Conservation (phyloP, 73 alveolate genomes). For the Tetrahymena borealis region DNA sequence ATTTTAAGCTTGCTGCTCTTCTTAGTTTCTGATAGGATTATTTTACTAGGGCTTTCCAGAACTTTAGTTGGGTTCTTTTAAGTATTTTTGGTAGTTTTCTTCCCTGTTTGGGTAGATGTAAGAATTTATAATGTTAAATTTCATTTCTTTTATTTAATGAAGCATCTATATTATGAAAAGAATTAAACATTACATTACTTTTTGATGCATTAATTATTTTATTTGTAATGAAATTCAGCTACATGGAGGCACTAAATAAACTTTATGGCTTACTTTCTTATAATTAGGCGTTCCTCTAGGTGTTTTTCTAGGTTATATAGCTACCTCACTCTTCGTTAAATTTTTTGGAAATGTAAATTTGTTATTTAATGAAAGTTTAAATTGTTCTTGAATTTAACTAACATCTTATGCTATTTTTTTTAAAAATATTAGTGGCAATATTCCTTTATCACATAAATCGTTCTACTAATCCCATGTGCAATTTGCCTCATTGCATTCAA, state of each 20-base stretch:
- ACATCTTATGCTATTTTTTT: background rate
- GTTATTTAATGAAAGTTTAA: background rate
- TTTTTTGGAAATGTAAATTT: background rate
- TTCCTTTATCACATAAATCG: slow-evolving; percentile 19
- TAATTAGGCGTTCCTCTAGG: slow-evolving; percentile 40
- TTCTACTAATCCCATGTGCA: slow-evolving; percentile 13
- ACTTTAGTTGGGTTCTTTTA: slow-evolving; percentile 57
- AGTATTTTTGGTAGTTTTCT: slow-evolving; percentile 55
- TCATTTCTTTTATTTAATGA: background rate
- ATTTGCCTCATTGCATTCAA: background rate
- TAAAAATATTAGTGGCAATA: slow-evolving; percentile 31
- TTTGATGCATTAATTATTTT: background rate
- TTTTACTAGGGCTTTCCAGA: slow-evolving; percentile 47
- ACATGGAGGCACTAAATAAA: slow-evolving; percentile 24
- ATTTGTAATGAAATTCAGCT: background rate
- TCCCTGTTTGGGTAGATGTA: slow-evolving; percentile 70
- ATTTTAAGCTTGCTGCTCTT: slow-evolving; percentile 35
- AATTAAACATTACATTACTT: too few species aligned
- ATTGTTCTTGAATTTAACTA: background rate
- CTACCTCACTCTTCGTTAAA: background rate
- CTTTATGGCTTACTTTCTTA: slow-evolving; percentile 36
- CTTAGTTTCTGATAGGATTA: slow-evolving; percentile 22
- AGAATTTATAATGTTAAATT: background rate
- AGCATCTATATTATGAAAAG: too few species aligned
- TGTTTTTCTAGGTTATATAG: slow-evolving; percentile 23